Evolutionary conservation across 176 grass and related monocot genomes (phyloP), one percentile per base, ranked within the genome.

Genomic region (Bothriochloa decipiens): DNA sequence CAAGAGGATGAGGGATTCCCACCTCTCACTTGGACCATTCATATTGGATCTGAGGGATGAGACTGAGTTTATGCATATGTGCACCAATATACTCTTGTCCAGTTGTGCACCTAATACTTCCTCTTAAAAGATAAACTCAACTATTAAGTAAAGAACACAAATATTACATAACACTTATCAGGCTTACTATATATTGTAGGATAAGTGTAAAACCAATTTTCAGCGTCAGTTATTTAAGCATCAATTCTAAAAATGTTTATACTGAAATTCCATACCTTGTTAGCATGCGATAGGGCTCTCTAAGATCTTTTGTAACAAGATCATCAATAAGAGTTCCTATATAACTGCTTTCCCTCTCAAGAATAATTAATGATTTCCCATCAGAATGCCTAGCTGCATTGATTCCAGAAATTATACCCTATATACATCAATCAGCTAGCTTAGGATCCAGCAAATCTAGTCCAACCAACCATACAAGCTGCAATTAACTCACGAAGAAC

Each of bases 271-370:
- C 41, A 35, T 92, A 98, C 96, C 93, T 95, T 84, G 93, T 95
- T 87, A 98, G 79, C 93, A 95, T 95, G 80, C 96, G 89, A 65
- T 98, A 98, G 27, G 96, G 96, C 77, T 98, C 96, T 82, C 96
- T 89, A 62, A 95, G 91, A 88, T 99, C 96, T 92, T 99, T 99
- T 72, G 96, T 99, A 41, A 96, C 93, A 86, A 99, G 91, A 94
- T 99, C 96, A 67, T 99, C 96, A 75, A 99, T 99, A 52, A 99
- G 69, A 90, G 96, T 99, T 17, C 96, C 96, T 46, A 96, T 92
- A 46, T 96, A 94, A 78, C 96, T 94, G 86, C 93, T 99, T 87
- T 96, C 96, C 76, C 96, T 99, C 83, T 99, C 96, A 88, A 99
- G 93, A 91, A 99, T 80, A 23, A 99, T 87, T 66, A 94, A 65